These are phyloP conservation scores for Russula sp. DNA, from an alignment of 768 basidiomycete species.

Conservation along the genomic window DNA sequence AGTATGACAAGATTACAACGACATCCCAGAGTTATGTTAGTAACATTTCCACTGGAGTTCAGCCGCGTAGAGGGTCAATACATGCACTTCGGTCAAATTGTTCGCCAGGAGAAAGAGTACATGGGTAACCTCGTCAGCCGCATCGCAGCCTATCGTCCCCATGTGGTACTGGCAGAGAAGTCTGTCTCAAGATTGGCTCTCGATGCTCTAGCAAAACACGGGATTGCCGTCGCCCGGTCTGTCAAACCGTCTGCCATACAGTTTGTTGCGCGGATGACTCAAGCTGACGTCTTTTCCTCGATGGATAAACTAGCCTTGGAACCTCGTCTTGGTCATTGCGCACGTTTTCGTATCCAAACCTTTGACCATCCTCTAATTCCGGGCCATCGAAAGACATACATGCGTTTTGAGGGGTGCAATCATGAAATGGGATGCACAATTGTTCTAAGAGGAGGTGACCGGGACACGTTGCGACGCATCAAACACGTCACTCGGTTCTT, in stretches of 20 bases:
- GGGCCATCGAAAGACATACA: conserved; percentile 90
- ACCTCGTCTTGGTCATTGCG: conserved; percentile 84
- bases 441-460: conserved; percentile 80
- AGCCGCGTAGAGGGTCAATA: conserved; percentile 90
- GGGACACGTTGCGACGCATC: conserved; percentile 72
- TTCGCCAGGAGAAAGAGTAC: conserved; percentile 91
- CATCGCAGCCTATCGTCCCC: conserved; percentile 86
- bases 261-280: conserved; percentile 88
- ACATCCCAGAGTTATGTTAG: conserved; percentile 92
- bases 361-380: conserved; percentile 93
- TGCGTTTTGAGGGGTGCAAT: conserved; percentile 97
- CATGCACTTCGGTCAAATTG: conserved; percentile 84
- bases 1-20: conserved; percentile 77
- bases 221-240: conserved; percentile 84
- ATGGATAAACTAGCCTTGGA: conserved; percentile 91
- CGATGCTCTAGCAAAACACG: conserved; percentile 76
- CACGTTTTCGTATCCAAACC: conserved; percentile 81
- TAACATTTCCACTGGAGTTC: conserved; percentile 93
- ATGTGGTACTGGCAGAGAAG: conserved; percentile 87
- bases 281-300: conserved; percentile 90
- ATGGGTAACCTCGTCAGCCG: conserved; percentile 81
- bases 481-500: conserved; percentile 93
- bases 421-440: conserved; percentile 93
- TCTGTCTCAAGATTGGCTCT: conserved; percentile 88
- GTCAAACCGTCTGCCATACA: conserved; percentile 86